phyloP scores from a whole-genome alignment of 352 stramenopile species.

The Globisporangium viniferum region DNA sequence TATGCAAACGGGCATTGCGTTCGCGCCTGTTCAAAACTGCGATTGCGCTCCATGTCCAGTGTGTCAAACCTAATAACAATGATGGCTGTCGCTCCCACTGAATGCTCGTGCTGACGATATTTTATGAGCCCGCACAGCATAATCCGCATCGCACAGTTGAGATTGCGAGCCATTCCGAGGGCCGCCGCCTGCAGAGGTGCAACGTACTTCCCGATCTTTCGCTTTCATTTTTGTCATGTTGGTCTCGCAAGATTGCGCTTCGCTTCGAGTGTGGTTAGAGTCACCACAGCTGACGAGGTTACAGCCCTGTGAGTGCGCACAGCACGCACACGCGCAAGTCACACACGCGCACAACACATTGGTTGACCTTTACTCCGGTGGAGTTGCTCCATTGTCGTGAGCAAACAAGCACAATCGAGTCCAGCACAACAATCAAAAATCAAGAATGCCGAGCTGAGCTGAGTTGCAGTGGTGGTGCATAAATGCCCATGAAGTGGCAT shows the following conservation, averaged over 20 bases:
- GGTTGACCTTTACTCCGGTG: background rate
- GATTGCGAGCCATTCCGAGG: background rate
- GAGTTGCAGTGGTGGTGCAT: background rate
- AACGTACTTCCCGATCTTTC: background rate
- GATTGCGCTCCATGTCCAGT: too few relatives aligned
- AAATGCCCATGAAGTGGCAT: background rate
- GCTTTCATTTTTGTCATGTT: background rate
- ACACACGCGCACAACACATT: background rate
- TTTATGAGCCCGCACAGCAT: too few relatives aligned
- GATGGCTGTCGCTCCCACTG: too few relatives aligned
- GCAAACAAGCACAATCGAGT: background rate
- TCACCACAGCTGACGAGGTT: background rate
- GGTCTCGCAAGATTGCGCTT: background rate
- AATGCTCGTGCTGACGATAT: too few relatives aligned
- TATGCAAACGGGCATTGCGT: too few relatives aligned
- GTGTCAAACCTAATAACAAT: too few relatives aligned
- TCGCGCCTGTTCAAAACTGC: too few relatives aligned
- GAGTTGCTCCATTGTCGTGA: background rate
- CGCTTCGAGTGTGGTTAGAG: too few relatives aligned
- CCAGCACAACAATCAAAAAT: background rate
- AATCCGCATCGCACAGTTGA: too few relatives aligned
- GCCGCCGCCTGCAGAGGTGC: background rate
- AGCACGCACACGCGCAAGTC: background rate
- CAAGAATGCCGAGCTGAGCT: background rate
- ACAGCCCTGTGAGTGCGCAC: background rate